Base-by-base conservation (phyloP, 1,284 basidiomycete species). In the Trametes versicolor region DNA sequence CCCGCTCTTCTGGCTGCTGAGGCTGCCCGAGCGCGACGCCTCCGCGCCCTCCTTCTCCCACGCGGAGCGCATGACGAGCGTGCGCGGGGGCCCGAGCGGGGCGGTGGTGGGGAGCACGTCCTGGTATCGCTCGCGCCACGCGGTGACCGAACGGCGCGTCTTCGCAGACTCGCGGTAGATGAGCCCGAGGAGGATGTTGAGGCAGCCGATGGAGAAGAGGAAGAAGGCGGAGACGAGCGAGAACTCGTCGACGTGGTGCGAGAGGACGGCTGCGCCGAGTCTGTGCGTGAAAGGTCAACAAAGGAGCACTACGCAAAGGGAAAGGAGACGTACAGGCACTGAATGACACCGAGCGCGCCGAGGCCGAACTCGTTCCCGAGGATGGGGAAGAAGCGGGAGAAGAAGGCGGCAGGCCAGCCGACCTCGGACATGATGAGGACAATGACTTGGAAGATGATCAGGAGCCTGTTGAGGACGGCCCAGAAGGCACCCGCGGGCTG, bases 401-500 rank as follows among this genome's bases (percentile, higher is more conserved):
- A 96, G 80, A 96, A 90, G 39, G 81, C 74, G 27, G 85, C 79
- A 23, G 93, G 93, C 86, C 91, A 92, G 69, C 90, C 88, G 67
- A 94, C 66, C 78, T 97, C 95, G 55, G 94, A 92, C 62, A 95
- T 77, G 66, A 95, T 80, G 68, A 97, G 87, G 58, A 94, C 83
- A 71, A 95, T 76, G 69, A 89, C 86, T 80, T 95, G 91, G 78
- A 91, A 89, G 66, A 96, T 85, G 77, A 96, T 93, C 76, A 96
- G 85, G 51, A 96, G 82, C 67, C 92, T 85, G 76, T 93, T 93
- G 63, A 96, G 80, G 62, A 96, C 88, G 15, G 93, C 91, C 92
- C 94, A 96, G 80, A 97, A 96, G 34, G 88, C 85, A 50, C 95
- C 95, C 12, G 92, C 94, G 27, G 93, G 83, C 75, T 97, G 95